Evolutionary conservation across 2,329 filamentous ascomycete species (phyloP).

Genomic region (Monosporascus sp.): DNA sequence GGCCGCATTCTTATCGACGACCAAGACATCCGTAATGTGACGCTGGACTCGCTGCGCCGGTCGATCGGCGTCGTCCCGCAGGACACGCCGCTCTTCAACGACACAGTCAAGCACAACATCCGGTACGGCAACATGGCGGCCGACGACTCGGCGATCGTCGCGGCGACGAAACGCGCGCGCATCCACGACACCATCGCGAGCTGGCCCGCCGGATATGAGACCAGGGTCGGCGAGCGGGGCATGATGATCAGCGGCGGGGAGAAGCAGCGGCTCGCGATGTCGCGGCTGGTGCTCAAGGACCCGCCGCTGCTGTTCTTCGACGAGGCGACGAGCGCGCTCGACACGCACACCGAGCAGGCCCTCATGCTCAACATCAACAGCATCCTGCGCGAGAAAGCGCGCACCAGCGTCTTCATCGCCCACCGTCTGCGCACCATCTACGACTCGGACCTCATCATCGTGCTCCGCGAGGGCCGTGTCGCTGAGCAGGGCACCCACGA

Average conservation of each 20-base stretch:
- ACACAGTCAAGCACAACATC: conserved; percentile 93
- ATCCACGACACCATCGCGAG: conserved; percentile 76
- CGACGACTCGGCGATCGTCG: conserved; percentile 63
- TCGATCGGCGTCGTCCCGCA: conserved; percentile 95
- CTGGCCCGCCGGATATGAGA: conserved; percentile 86
- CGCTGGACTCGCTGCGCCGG: conserved; percentile 73
- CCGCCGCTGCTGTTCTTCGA: conserved; percentile 90
- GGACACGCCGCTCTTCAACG: conserved; percentile 95
- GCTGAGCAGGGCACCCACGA: conserved; percentile 85
- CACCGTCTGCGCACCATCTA: conserved; percentile 90
- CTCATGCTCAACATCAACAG: conserved; percentile 89
- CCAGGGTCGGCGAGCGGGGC: conserved; percentile 86
- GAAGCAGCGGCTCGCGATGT: conserved; percentile 85
- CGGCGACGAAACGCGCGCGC: conserved; percentile 74
- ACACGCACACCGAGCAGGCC: conserved; percentile 89
- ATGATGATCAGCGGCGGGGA: conserved; percentile 97
- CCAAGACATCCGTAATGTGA: conserved; percentile 83
- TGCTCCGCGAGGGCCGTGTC: conserved; percentile 77
- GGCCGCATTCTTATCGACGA: conserved; percentile 88
- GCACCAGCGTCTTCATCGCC: conserved; percentile 92
- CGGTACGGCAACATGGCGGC: conserved; percentile 83
- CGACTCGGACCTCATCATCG: conserved; percentile 89
- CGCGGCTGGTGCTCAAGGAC: conserved; percentile 79
- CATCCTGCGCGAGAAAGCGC: conserved; percentile 78
- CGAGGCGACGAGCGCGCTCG: conserved; percentile 86